Conservation (phyloP, 768 basidiomycete species). For the Psilocybe azurescens region DNA sequence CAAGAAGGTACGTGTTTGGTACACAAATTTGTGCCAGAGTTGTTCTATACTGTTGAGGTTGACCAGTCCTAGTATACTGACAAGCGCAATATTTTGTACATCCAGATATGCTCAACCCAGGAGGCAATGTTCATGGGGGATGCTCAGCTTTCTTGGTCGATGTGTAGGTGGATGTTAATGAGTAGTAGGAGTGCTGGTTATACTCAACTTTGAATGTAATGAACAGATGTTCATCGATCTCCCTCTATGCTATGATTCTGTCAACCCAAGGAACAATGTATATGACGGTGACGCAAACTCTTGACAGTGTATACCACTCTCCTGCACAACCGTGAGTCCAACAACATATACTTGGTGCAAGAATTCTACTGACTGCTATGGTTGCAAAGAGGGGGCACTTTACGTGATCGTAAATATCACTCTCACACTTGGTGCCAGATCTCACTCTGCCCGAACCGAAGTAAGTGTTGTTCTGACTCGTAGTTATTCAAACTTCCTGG, state of each 20-base stretch:
- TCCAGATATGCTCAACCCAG: constrained; percentile 59
- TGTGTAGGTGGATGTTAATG: constrained; percentile 36
- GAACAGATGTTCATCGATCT: background rate
- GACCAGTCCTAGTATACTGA: no score
- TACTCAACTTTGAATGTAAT: background rate
- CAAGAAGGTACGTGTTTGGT: background rate
- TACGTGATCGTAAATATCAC: constrained; percentile 60
- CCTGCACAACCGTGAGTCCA: constrained; percentile 53
- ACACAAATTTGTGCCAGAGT: no score
- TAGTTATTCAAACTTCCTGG: no score
- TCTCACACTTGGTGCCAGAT: constrained; percentile 51
- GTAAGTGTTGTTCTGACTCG: constrained; percentile 36
- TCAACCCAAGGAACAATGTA: constrained; percentile 25
- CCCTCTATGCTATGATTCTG: background rate
- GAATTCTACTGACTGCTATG: background rate
- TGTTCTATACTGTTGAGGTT: background rate
- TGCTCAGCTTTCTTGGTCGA: constrained; percentile 59
- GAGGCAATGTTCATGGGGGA: constrained; percentile 53
- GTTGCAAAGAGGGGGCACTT: constrained; percentile 46
- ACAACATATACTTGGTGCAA: background rate
- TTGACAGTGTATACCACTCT: constrained; percentile 60
- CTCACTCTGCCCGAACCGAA: constrained; percentile 54
- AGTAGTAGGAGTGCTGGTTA: background rate
- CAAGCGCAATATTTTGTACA: background rate
- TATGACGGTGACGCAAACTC: constrained; percentile 51